A percentile compares a stretch with the other conserved stretches of the same genome.
These are phyloP conservation scores for Leccinum broughii DNA, from an alignment of 768 basidiomycete species.

Conservation along the genomic window DNA sequence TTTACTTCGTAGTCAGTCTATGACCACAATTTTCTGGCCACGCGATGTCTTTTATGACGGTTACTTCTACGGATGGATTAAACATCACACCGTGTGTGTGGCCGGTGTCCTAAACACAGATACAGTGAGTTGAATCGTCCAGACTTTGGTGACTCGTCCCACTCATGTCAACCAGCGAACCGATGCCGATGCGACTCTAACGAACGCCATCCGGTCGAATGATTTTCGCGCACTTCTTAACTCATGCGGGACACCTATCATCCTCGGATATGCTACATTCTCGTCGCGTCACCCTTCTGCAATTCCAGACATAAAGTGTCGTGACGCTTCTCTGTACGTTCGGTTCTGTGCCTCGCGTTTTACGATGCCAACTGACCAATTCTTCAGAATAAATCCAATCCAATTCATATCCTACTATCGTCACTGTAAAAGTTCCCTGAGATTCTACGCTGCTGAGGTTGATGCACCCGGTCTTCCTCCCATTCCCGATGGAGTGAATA, in stretches of 20 bases:
- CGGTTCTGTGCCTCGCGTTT: slow-evolving; percentile 1
- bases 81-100: slow-evolving; percentile 46
- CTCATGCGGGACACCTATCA: slow-evolving; percentile 26
- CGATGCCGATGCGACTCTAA: slow-evolving; percentile 17
- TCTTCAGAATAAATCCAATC: slow-evolving; percentile 18
- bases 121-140: slow-evolving; percentile 29
- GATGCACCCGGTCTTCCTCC: slow-evolving; percentile 29
- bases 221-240: slow-evolving; percentile 19
- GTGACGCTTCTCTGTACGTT: slow-evolving; percentile 23
- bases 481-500: slow-evolving; percentile 16
- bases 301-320: slow-evolving; percentile 36
- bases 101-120: slow-evolving; percentile 46
- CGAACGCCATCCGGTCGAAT: slow-evolving; percentile 14
- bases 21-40: slow-evolving; percentile 59
- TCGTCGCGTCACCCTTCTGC: slow-evolving; percentile 8
- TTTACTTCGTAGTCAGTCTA: slow-evolving; percentile 9
- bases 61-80: slow-evolving; percentile 60
- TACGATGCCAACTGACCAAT: slow-evolving; percentile 9
- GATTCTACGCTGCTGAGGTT: slow-evolving; percentile 61
- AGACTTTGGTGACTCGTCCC: not conserved
- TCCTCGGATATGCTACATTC: slow-evolving; percentile 32
- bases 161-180: slow-evolving; percentile 14
- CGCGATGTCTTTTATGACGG: slow-evolving; percentile 46
- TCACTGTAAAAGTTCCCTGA: slow-evolving; percentile 53
- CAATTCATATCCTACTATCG: slow-evolving; percentile 52